These are phyloP conservation scores for Podaxis sp. DNA, from an alignment of 768 basidiomycete species.

Conservation along the genomic window DNA sequence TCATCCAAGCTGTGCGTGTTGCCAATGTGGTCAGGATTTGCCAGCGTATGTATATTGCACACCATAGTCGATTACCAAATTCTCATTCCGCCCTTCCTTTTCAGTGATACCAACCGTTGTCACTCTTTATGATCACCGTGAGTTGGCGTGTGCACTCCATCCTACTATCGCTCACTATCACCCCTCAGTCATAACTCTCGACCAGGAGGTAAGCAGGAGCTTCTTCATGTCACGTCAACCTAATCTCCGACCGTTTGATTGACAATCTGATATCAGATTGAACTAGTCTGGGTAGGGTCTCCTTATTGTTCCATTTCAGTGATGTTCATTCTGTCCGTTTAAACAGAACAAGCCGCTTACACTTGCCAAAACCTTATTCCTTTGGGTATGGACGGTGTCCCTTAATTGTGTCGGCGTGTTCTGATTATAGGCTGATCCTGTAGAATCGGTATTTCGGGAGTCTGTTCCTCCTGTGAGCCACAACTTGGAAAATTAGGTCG, in stretches of 20 bases:
- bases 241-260: background rate
- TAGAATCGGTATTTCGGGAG: conserved; percentile 32
- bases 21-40: conserved; percentile 20
- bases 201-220: conserved; percentile 22
- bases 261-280: conserved; percentile 19
- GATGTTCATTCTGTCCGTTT: background rate
- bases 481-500: background rate
- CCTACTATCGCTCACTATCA: background rate
- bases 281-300: conserved; percentile 27
- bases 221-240: background rate
- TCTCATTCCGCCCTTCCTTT: background rate
- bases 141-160: background rate
- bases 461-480: conserved; percentile 24
- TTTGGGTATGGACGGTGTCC: conserved; percentile 20
- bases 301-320: background rate
- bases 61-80: background rate
- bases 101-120: conserved; percentile 23
- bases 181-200: conserved; percentile 27
- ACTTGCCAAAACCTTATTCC: conserved; percentile 25
- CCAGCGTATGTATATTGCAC: conserved; percentile 20
- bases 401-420: background rate
- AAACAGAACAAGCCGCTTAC: conserved; percentile 24
- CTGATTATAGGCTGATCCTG: background rate
- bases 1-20: conserved; percentile 11
- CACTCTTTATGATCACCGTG: conserved; percentile 12